Percentiles rank a stretch among this genome's conserved stretches.
These are phyloP conservation scores for Saccharomycopsis microspora DNA, from an alignment of 805 yeast species.

Conservation along the genomic window DNA sequence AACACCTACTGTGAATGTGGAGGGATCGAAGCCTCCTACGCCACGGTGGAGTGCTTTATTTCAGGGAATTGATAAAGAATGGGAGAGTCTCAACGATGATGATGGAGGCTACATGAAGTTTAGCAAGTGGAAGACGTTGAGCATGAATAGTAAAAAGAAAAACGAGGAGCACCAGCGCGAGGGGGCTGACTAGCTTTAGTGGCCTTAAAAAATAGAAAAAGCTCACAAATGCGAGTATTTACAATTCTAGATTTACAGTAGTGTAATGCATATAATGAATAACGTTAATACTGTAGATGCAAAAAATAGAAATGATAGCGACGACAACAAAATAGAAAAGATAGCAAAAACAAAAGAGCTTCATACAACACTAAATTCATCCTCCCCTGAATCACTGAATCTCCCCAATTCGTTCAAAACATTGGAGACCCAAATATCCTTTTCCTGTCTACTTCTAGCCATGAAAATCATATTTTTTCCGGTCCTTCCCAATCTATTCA, in stretches of 20 bases:
- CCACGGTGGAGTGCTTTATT: constrained; percentile 16
- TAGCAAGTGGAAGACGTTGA: constrained; percentile 12
- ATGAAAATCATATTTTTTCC: constrained; percentile 65
- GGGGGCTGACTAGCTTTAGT: no score
- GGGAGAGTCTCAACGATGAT: constrained; percentile 14
- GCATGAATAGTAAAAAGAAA: not conserved
- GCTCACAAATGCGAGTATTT: no score
- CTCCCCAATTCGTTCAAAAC: constrained; percentile 14
- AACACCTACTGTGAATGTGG: not conserved
- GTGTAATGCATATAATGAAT: no score
- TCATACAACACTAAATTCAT: not conserved
- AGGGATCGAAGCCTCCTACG: constrained; percentile 6
- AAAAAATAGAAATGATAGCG: no score
- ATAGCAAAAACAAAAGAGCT: not conserved
- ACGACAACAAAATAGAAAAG: no score
- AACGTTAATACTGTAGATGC: no score
- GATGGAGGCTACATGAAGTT: constrained; percentile 14
- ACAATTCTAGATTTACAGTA: no score
- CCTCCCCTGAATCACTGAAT: constrained; percentile 1
- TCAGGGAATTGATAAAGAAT: constrained; percentile 16
- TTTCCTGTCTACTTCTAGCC: constrained; percentile 71
- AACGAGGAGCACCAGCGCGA: not conserved
- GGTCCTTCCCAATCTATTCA: constrained; percentile 45
- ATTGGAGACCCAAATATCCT: constrained; percentile 65
- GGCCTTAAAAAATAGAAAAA: no score